Evolutionary conservation across 768 basidiomycete species (phyloP).

Genomic region (Lactarius hengduanensis): DNA sequence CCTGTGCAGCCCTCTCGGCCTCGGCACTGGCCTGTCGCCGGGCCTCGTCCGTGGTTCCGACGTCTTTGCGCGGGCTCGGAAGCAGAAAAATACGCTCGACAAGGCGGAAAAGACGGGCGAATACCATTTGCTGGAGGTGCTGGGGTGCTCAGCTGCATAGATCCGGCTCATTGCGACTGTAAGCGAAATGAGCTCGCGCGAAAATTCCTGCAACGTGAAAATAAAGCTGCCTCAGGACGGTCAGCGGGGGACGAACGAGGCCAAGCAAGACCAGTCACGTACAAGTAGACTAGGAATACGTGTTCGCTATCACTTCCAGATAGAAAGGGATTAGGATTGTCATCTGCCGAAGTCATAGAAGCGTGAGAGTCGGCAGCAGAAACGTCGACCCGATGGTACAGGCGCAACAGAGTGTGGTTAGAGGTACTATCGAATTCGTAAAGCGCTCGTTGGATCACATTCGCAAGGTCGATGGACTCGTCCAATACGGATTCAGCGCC

Average conservation of each 20-base stretch:
- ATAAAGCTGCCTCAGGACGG: constrained; percentile 63
- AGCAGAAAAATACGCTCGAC: constrained; percentile 38
- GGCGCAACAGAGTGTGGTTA: constrained; percentile 75
- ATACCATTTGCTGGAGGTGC: constrained; percentile 33
- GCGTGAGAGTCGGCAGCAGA: constrained; percentile 28
- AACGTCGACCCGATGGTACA: constrained; percentile 58
- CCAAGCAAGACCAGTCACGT: constrained; percentile 36
- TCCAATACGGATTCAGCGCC: constrained; percentile 46
- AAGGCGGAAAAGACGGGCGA: constrained; percentile 32
- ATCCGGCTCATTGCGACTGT: constrained; percentile 83
- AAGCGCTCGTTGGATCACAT: constrained; percentile 66
- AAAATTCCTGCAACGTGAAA: constrained; percentile 94
- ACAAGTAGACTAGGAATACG: constrained; percentile 92
- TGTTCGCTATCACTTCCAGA: constrained; percentile 67
- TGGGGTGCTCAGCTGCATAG: constrained; percentile 60
- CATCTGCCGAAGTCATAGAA: constrained; percentile 31
- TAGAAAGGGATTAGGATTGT: constrained; percentile 40
- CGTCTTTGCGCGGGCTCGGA: constrained; percentile 12
- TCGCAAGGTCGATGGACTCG: constrained; percentile 64
- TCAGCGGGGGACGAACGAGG: constrained; percentile 9
- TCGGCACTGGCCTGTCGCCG: constrained; percentile 15
- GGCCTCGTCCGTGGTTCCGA: background rate
- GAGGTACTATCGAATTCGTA: constrained; percentile 78
- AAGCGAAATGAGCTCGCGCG: constrained; percentile 75
- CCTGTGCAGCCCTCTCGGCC: constrained; percentile 30